Percentiles rank a stretch among this genome's conserved stretches.
Evolutionary conservation across 2,329 filamentous ascomycete species (phyloP).

Genomic region (Aspergillus versicolor): DNA sequence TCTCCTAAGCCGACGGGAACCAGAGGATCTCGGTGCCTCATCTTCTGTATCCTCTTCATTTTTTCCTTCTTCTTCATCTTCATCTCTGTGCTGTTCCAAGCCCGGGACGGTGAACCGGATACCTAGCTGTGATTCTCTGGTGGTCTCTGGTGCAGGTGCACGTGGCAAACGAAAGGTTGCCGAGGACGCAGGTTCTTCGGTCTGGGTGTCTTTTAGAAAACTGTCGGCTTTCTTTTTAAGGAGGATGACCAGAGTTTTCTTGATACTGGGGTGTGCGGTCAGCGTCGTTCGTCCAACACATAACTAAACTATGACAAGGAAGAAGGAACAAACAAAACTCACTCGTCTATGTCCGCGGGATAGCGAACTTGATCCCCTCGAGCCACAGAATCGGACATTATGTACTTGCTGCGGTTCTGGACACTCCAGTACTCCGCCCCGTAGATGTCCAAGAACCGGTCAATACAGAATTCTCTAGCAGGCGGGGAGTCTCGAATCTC

Average conservation of each 20-base stretch:
- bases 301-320: background rate
- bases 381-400: slow-evolving; percentile 20
- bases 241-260: slow-evolving; percentile 15
- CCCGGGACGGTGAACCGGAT: background rate
- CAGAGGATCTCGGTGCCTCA: background rate
- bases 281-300: background rate
- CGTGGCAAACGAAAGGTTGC: background rate
- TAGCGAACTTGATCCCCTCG: slow-evolving; percentile 16
- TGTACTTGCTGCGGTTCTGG: slow-evolving; percentile 17
- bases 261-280: slow-evolving; percentile 12
- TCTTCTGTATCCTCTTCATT: background rate
- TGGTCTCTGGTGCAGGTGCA: background rate
- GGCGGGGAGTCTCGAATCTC: slow-evolving; percentile 7
- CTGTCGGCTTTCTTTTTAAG: slow-evolving; percentile 20
- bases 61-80: background rate
- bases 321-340: slow-evolving; percentile 3
- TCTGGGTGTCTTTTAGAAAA: background rate
- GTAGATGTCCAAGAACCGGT: slow-evolving; percentile 17
- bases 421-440: slow-evolving; percentile 25
- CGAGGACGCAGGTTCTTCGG: background rate
- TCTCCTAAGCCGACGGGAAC: background rate
- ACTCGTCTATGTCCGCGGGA: slow-evolving; percentile 21
- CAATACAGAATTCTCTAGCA: slow-evolving; percentile 14
- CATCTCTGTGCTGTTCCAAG: background rate
- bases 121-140: background rate